Evolutionary conservation across 169 alveolate species (phyloP), one percentile per base, ranked within the genome.

Genomic region (Plasmodium blacklocki): DNA sequence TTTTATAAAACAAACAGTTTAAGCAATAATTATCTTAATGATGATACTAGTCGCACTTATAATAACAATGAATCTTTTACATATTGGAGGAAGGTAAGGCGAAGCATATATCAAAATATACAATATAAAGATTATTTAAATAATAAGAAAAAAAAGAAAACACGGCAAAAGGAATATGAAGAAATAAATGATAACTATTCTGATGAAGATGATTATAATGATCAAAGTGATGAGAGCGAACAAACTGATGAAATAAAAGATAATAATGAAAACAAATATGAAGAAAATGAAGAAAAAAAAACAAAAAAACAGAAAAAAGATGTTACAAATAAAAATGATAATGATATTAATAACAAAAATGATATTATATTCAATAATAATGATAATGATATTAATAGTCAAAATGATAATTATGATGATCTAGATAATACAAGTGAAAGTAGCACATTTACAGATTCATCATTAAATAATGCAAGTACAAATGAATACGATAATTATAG

Each of bases 1-100:
- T 23, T 29, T 3, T 4, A 59, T 14, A 64, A 45, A 19, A 29
- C 18, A 26, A 60, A 56, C 5, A 0, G 11, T 32, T 29, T 39
- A 59, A 74, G 39, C 14, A 60, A 59, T 12, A 74, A 50, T 14
- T 39, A 63, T 64, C 21, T 74, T 12, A 58, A 26, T 12, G 88
- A 74, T 3, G 63, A 56, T 56, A 56, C 2, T 1, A 66, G 32
- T 1, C 50, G 62, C 9, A 26, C 43, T 45, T 47, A 43, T 50
- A 39, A 56, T 67, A 45, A 21, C 63, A 56, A 15, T 56, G 63
- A 56, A 6, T 56, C 63, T 2, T 15, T 15, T 56, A 56, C 15
- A 14, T 56, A 56, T 5, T 56, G n/a, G 9, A 56, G 63, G 21
- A 56, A 14, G 63, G 15, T 56, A 14, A 56, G 63, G 45, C 45